These are phyloP conservation scores for Pterocarpus macrocarpus DNA, from an alignment of 306 rosid genomes.

Conservation along the genomic window DNA sequence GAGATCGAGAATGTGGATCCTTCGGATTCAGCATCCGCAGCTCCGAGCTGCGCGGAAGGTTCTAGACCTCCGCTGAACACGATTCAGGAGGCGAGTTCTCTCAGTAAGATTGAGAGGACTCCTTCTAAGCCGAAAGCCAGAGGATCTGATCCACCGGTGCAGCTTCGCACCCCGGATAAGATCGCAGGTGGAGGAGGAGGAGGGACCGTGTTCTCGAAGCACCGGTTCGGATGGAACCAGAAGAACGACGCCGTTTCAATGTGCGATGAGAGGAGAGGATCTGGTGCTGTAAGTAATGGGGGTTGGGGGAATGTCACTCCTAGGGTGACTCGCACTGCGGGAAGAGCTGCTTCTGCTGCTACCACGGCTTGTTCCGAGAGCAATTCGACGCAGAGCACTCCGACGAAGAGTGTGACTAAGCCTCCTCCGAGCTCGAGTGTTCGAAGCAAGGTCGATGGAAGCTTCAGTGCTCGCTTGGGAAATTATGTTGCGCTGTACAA, in stretches of 20 bases:
- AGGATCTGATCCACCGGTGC: conserved; percentile 62
- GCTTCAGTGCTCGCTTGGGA: conserved; percentile 61
- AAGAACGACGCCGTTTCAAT: conserved; percentile 58
- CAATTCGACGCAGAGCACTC: conserved; percentile 85
- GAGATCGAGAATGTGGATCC: conserved; percentile 81
- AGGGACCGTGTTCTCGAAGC: conserved; percentile 51
- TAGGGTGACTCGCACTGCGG: conserved; percentile 56
- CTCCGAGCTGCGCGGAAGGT: conserved; percentile 55
- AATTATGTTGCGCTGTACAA: conserved; percentile 74
- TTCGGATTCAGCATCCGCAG: conserved; percentile 45
- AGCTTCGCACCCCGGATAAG: conserved; percentile 87
- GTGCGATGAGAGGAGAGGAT: conserved; percentile 60
- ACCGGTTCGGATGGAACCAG: conserved; percentile 79
- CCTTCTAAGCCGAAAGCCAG: conserved; percentile 71
- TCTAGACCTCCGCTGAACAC: conserved; percentile 77
- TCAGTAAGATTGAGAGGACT: conserved; percentile 66
- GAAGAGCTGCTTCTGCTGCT: conserved; percentile 53
- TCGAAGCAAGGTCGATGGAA: conserved; percentile 79
- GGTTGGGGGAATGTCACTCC: conserved; percentile 69
- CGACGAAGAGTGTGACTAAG: conserved; percentile 80
- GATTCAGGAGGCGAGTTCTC: conserved; percentile 66
- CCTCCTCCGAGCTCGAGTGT: conserved; percentile 70
- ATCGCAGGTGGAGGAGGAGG: conserved; percentile 50
- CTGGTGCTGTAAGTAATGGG: conserved; percentile 56
- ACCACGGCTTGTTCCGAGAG: conserved; percentile 66